phyloP scores from a whole-genome alignment of 2,329 filamentous ascomycete genomes.

The Exserohilum rostratum region DNA sequence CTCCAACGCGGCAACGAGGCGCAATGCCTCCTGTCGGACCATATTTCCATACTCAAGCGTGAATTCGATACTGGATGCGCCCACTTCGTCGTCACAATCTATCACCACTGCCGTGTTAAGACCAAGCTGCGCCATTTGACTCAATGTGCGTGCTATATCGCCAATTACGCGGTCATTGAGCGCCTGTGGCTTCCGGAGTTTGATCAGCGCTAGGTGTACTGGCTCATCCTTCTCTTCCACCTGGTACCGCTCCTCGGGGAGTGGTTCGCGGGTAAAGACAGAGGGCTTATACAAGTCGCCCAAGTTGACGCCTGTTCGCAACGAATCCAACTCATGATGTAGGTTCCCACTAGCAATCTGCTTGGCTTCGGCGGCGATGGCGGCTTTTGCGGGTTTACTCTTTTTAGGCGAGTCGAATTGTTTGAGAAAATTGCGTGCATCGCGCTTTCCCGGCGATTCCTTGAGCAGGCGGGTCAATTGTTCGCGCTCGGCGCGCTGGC shows the following conservation, averaged over 20 bases:
- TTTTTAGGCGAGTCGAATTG: constrained; percentile 67
- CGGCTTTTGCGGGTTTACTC: constrained; percentile 13
- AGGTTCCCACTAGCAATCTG: constrained; percentile 25
- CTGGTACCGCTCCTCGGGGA: constrained; percentile 45
- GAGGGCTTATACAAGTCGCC: constrained; percentile 66
- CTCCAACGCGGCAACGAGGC: constrained; percentile 77
- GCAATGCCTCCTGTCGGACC: constrained; percentile 69
- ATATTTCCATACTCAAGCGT: constrained; percentile 49
- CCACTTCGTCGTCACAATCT: constrained; percentile 64
- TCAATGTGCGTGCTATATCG: constrained; percentile 82
- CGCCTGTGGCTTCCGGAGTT: constrained; percentile 75
- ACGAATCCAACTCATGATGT: constrained; percentile 43
- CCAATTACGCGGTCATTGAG: constrained; percentile 71
- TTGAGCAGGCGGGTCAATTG: constrained; percentile 65
- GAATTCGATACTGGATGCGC: constrained; percentile 37
- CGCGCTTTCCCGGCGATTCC: constrained; percentile 88
- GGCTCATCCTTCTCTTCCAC: constrained; percentile 47
- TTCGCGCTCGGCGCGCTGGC: constrained; percentile 45
- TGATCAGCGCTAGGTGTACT: constrained; percentile 83
- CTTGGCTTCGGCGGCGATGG: constrained; percentile 14
- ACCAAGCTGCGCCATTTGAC: constrained; percentile 81
- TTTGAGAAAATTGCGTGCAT: constrained; percentile 89
- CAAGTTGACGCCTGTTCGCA: constrained; percentile 62
- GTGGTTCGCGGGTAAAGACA: constrained; percentile 63
- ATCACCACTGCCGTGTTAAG: constrained; percentile 82